Base-by-base conservation (phyloP, 306 rosid genomes). In the Sophora flavescens region DNA sequence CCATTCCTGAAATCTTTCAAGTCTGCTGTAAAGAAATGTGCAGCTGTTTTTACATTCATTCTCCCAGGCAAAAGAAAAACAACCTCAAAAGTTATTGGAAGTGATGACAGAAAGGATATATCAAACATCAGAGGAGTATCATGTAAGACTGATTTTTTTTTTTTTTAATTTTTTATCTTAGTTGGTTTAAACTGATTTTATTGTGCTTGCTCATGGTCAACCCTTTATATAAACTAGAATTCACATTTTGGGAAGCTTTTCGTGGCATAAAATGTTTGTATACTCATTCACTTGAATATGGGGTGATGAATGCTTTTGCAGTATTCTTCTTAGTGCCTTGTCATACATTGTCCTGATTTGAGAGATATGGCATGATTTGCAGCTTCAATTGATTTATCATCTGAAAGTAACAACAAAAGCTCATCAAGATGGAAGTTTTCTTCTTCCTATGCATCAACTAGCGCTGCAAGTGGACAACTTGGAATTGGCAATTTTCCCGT, bases 341-440 rank as follows among this genome's bases (percentile, higher is more conserved):
- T 18, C 72, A 22, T 66, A 28, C 17, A 32, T 78, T 65, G 64
- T 82, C 54, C 36, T 1, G 63, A n/a, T 32, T 47, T 65, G 79
- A 67, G 63, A 60, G 51, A 48, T 77, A 10, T 76, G 7, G 2
- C 13, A 8, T 79, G n/a, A 47, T 58, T 62, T 86, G 88, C 89
- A 79, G 88, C 84, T 78, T 88, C 96, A 78, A 78, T 82, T 39
- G 90, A 87, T 72, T 61, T 75, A 77, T 93, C 95, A 4, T 75
- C 87, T 8, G 89, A 50, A 33, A 89, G 93, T 82, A 81, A 63
- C 11, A 74, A 63, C 67, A 87, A 32, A 78, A 85, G 77, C 63
- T 86, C 91, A 36, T 87, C 95, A 74, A 83, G 79, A 17, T 80
- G 83, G 80, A 89, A 66, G 79, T 83, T 82, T 77, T 87, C 81